Evolutionary conservation across 768 basidiomycete species (phyloP), one percentile per base, ranked within the genome.

Genomic region (Phylloporus rhodoxanthus): DNA sequence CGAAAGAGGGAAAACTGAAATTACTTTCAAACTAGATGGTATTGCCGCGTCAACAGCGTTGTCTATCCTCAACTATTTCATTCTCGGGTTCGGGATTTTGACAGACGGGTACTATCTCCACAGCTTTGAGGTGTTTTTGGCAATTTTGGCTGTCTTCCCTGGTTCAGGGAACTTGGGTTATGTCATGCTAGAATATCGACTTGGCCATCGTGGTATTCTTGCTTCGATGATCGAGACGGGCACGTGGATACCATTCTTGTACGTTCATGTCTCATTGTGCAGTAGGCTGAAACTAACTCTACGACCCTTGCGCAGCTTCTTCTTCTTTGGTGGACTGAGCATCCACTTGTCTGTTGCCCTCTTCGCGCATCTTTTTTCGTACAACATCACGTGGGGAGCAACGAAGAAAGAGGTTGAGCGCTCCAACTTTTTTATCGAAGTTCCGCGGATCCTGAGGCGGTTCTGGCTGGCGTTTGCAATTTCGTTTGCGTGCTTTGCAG

Each of bases 351-450:
- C 70, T 0, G 66, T 74, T 0, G 79, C 82, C 2, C 66, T 83
- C n/a, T 70, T 78, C 20, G 74, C 78, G 0, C 80, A 83, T 65
- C 36, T 82, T 45, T 76, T 81, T 60, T 78, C 78, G 23, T 82
- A 80, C 64, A 76, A 83, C 65, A 76, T 78, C 56, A 69, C 67
- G 6, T 83, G 81, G 82, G 72, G 75, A 2, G 74, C 80, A 13
- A 83, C 81, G 6, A 76, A 80, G 60, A 93, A 91, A 76, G 87
- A 89, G 65, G 89, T 94, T 33, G 85, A 92, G 64, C 77, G 80
- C 28, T 88, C 86, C 20, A 94, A 93, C 64, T 92, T 95, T 73
- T 92, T 88, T 77, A 79, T 85, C 44, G 91, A 95, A 63, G 81
- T 92, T 11, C 92, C 92, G 1, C 79, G 80, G 49, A 91, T 94